Conservation (phyloP, 2,329 filamentous ascomycete species). For the Aspergillus floridensis region DNA sequence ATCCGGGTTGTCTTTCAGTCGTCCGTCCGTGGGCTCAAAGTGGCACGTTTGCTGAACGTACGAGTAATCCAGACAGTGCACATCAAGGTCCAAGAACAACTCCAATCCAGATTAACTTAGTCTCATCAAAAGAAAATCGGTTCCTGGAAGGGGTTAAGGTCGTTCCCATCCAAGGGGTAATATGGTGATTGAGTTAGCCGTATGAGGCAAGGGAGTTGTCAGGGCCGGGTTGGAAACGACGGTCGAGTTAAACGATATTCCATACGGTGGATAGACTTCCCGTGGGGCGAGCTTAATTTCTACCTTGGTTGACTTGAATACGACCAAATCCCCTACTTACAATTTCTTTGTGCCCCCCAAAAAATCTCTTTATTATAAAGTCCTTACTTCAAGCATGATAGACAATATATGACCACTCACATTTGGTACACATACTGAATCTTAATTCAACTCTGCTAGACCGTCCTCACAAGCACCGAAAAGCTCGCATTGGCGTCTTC, state of each 20-base stretch:
- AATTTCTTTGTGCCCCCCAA: not conserved
- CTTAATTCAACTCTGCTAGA: no score
- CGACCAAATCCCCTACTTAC: not conserved
- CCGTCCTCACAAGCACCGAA: no score
- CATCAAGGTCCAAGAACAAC: not conserved
- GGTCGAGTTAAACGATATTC: not conserved
- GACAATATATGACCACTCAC: no score
- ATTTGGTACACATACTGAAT: no score
- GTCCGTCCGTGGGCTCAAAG: not conserved
- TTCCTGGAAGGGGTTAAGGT: not conserved
- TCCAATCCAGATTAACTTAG: not conserved
- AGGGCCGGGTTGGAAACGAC: no score
- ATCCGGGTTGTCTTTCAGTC: not conserved
- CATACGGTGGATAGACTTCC: not conserved
- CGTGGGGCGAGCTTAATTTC: not conserved
- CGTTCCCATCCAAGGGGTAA: not conserved
- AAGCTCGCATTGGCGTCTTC: no score
- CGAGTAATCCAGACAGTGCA: not conserved
- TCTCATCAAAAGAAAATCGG: not conserved
- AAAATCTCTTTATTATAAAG: not conserved
- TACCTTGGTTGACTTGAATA: not conserved
- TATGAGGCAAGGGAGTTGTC: not conserved
- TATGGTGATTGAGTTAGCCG: no score
- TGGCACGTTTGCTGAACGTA: not conserved
- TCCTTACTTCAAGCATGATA: not conserved